Base-by-base conservation (phyloP, 108 stramenopile species). In the Schizochytrium sp. region DNA sequence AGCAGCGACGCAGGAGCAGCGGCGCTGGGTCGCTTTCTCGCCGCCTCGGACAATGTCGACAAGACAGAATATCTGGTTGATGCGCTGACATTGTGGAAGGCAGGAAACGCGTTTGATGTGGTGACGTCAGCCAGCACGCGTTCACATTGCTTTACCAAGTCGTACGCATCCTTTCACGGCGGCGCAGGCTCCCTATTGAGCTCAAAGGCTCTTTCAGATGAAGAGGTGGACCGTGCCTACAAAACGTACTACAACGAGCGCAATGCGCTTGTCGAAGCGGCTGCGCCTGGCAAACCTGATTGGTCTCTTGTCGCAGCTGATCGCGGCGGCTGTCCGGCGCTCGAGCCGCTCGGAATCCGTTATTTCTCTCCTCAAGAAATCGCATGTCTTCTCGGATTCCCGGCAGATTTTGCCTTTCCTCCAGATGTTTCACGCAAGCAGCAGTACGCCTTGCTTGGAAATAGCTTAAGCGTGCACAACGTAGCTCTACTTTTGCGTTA, bases 131-230 rank as follows among this genome's bases (percentile, higher is more conserved):
- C 34, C 8, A 72, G 90, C 51, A 60, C 72, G 58, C 90, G 92
- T 19, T 88, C 90, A 43, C 89, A 95, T 16, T 97, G 97, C 88
- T 97, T 97, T 88, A 97, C 97, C 5, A 93, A 94, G 29, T 94
- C 96, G 41, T 97, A 97, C 91, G 95, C 95, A 2, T 91, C 94
- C 43, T 97, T 93, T 58, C 88, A 94, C 43, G 87, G 93, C 60
- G 97, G 97, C 5, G 96, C 97, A 4, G 97, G 96, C 29, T 96
- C 96, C 71, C 92, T 97, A 45, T 83, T 97, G 58, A 95, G 95
- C 88, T 63, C 63, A 23, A 93, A 19, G 34, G n/a, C 43, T 18
- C 58, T 25, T 34, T 34, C 34, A 1, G 29, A 19, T 28, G 57
- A 5, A 8, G 48, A 53, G 6, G 51, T 83, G 0, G 48, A 8